Percentiles rank a stretch among this genome's conserved stretches.
Conservation (phyloP, 441 rosid genomes). For the Gossypium aridum region DNA sequence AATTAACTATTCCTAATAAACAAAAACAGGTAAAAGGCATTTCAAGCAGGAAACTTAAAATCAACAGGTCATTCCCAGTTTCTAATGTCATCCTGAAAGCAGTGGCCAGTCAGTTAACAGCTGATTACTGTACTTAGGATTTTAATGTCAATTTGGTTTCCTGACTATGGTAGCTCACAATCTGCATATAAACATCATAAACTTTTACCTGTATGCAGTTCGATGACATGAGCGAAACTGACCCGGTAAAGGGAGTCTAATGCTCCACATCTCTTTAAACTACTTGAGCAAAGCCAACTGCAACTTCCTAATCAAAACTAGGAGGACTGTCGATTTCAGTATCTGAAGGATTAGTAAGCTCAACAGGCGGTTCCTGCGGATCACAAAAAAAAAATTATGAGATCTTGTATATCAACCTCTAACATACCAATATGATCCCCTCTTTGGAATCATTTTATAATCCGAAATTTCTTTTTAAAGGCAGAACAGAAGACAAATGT, state of each 20-base stretch:
- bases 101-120: conserved; percentile 6
- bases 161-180: conserved; percentile 21
- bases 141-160: conserved; percentile 15
- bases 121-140: conserved; percentile 12
- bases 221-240: conserved; percentile 1
- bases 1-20: no score
- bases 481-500: not conserved
- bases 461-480: not conserved
- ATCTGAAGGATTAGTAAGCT: conserved; percentile 60
- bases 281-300: conserved; percentile 9
- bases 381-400: conserved; percentile 14
- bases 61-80: not conserved
- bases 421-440: not conserved
- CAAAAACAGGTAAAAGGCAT: no score
- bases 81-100: conserved; percentile 24
- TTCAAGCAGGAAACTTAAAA: no score
- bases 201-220: conserved; percentile 3
- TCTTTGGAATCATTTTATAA: not conserved
- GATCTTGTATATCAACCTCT: conserved; percentile 6
- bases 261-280: conserved; percentile 3
- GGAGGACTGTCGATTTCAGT: conserved; percentile 54
- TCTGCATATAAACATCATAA: conserved; percentile 9
- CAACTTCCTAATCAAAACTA: conserved; percentile 41
- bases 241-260: not conserved
- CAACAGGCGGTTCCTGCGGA: conserved; percentile 55